A percentile compares a stretch with the other conserved stretches of the same genome.
Conservation (phyloP, 345 rosid species). For the Linum lewisii region DNA sequence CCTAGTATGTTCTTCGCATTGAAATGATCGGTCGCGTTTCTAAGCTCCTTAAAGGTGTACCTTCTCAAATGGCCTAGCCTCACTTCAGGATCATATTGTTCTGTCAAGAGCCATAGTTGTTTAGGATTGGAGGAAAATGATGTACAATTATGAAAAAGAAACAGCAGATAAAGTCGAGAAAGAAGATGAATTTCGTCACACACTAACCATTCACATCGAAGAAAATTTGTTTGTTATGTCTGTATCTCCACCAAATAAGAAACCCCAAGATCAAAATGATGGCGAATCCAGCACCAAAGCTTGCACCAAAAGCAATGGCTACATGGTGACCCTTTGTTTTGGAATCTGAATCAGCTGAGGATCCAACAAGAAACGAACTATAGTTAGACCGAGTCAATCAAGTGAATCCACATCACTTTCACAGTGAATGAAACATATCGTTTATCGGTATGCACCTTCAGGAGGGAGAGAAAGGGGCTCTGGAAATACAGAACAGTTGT, state of each 20-base stretch:
- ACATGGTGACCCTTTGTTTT: constrained; percentile 49
- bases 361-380: constrained; percentile 3
- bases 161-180: neutral
- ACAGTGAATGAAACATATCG: neutral
- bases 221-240: constrained; percentile 87
- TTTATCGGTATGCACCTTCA: constrained; percentile 54
- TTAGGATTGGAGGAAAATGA: constrained; percentile 6
- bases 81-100: constrained; percentile 85
- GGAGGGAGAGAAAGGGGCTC: constrained; percentile 93
- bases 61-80: constrained; percentile 83
- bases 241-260: constrained; percentile 83
- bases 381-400: too few relatives aligned
- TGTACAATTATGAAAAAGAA: neutral
- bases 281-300: constrained; percentile 74
- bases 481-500: constrained; percentile 80
- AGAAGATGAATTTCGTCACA: neutral
- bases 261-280: constrained; percentile 41
- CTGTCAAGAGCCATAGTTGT: constrained; percentile 32
- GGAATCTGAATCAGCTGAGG: constrained; percentile 45
- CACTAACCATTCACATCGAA: constrained; percentile 91
- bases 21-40: constrained; percentile 84
- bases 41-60: constrained; percentile 80
- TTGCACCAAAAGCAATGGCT: constrained; percentile 50
- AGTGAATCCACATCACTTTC: too few relatives aligned
- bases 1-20: constrained; percentile 81